These are phyloP conservation scores for Trametes meyenii DNA, from an alignment of 768 basidiomycete species.

Conservation along the genomic window DNA sequence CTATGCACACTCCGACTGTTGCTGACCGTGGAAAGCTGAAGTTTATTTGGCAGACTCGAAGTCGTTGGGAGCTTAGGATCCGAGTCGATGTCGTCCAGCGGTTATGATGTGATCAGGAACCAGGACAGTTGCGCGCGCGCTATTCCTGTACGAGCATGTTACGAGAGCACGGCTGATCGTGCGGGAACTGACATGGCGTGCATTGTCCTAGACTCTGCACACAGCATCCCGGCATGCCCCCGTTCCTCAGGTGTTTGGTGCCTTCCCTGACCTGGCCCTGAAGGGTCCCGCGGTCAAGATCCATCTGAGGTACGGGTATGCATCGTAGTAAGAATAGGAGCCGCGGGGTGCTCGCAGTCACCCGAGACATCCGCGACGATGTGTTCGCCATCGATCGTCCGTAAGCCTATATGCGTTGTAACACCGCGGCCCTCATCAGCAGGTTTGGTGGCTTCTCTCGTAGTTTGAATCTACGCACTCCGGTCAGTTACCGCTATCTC, in stretches of 20 bases:
- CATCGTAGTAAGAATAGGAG: background rate
- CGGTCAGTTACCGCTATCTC: constrained; percentile 8
- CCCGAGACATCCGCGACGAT: constrained; percentile 19
- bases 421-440: constrained; percentile 12
- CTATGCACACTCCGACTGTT: background rate
- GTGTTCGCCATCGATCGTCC: background rate
- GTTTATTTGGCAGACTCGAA: constrained; percentile 16
- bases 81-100: constrained; percentile 3
- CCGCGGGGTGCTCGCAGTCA: constrained; percentile 1
- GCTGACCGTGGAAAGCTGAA: constrained; percentile 7
- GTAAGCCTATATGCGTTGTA: constrained; percentile 5
- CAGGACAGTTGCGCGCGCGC: constrained; percentile 3
- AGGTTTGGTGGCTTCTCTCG: background rate
- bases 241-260: background rate
- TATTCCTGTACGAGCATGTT: constrained; percentile 2
- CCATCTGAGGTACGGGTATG: constrained; percentile 3
- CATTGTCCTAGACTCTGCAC: constrained; percentile 1
- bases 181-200: constrained; percentile 11
- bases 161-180: background rate
- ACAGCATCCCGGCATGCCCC: constrained; percentile 1
- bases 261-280: constrained; percentile 11
- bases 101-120: constrained; percentile 7
- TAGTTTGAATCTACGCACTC: background rate
- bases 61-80: constrained; percentile 5
- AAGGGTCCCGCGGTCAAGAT: background rate